phyloP scores from a whole-genome alignment of 2,329 filamentous ascomycete genomes.

The Fusarium lateritium region DNA sequence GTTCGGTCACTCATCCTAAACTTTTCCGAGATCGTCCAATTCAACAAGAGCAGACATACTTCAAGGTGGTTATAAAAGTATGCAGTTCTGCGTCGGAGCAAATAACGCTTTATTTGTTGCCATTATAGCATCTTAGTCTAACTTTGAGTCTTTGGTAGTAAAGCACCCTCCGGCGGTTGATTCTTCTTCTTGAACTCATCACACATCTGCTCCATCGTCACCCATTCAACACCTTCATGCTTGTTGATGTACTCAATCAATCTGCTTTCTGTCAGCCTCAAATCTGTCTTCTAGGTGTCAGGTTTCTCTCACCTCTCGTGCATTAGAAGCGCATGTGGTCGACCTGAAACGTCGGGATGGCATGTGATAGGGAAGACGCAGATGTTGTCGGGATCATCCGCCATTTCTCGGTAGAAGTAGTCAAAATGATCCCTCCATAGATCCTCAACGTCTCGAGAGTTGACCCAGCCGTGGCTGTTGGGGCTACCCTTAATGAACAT shows the following conservation, averaged over 20 bases:
- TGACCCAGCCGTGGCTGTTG: conserved; percentile 75
- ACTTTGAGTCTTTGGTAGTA: conserved; percentile 45
- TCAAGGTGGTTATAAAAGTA: too few relatives aligned
- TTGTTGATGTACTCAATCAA: conserved; percentile 77
- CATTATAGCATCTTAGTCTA: neutral
- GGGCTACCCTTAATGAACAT: conserved; percentile 79
- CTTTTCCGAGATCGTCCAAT: too few relatives aligned
- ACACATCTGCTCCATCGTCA: conserved; percentile 79
- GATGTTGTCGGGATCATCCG: conserved; percentile 69
- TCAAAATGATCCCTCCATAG: conserved; percentile 78
- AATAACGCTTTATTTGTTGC: neutral
- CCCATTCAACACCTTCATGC: conserved; percentile 73
- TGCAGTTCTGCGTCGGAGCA: too few relatives aligned
- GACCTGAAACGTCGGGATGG: conserved; percentile 80
- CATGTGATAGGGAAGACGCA: conserved; percentile 85
- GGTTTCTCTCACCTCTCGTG: conserved; percentile 64
- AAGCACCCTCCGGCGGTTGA: conserved; percentile 67
- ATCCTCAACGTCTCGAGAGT: conserved; percentile 72
- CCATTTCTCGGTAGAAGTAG: conserved; percentile 78
- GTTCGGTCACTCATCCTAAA: too few relatives aligned
- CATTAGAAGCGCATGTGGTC: conserved; percentile 81
- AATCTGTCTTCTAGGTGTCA: accelerated
- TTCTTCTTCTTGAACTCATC: conserved; percentile 81
- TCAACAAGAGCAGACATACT: too few relatives aligned
- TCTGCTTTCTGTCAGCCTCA: neutral